Base-by-base conservation (phyloP, 352 stramenopile species). In the Phytophthora macrochlamydospora region DNA sequence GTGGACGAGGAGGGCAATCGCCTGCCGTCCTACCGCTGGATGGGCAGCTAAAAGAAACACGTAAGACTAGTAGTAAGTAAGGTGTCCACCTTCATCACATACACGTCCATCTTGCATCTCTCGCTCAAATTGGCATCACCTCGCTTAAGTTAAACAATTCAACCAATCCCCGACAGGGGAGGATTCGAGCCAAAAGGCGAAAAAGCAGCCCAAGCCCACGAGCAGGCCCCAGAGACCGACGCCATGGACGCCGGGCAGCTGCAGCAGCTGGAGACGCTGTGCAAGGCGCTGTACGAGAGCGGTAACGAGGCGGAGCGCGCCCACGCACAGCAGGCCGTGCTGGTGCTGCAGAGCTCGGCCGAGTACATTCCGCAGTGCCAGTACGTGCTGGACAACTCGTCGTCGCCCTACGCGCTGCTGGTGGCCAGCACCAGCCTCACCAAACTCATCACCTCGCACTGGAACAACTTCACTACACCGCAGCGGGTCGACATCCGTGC, bases 311-410 rank as follows among this genome's bases (percentile, higher is more conserved):
- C 65, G 30, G 84, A 94, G 69, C 84, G 85, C 40, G 73, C 75
- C 18, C 85, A 91, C 62, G 89, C 89, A 32, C 89, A 97, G 62
- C 84, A 94, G 71, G 81, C 78, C 7, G 87, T 97, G 58, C 79
- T 97, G 14, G 82, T 94, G 30, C 70, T 97, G 53, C 90, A 97
- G 73, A 94, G 83, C 69, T 95, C 93, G 29, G 94, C 96, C 45
- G 95, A 99, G 74, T 98, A 98, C 81, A 99, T 99, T 71, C 97
- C 97, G 50, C 96, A 98, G 77, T 99, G 96, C 71, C 97, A 99
- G 84, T 99, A 99, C 80, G 98, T 99, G 56, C 87, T 99, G 14
- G 97, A 99, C 81, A 85, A 98, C 63, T 98, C 94, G 51, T 82
- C 91, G 57, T 98, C 93, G 42, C 90, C 97, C 56, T 99, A 99